A percentile compares a stretch with the other conserved stretches of the same genome.
Evolutionary conservation across 495 filamentous ascomycete species (phyloP).

Genomic region (Aspergillus mulundensis): DNA sequence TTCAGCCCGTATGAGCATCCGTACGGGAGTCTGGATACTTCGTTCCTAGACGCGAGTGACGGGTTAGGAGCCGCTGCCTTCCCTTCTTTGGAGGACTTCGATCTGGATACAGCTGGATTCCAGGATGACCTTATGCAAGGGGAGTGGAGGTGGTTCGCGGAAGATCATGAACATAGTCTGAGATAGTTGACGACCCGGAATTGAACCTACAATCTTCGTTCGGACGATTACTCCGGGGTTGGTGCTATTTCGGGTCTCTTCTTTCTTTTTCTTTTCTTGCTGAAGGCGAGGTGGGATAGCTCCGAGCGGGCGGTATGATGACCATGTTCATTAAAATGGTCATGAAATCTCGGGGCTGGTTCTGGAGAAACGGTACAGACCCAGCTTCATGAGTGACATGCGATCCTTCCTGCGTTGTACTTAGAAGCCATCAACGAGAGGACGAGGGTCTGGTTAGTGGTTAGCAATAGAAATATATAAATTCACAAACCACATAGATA

Average conservation of each 20-base stretch:
- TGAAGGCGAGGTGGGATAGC: no score
- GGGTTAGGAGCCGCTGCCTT: slow-evolving; percentile 5
- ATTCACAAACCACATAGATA: no score
- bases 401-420: no score
- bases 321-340: no score
- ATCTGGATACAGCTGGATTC: slow-evolving; percentile 4
- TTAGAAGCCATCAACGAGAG: no score
- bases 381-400: no score
- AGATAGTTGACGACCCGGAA: background rate
- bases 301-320: no score
- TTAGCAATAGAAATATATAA: no score
- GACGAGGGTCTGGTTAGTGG: no score
- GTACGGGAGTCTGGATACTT: background rate
- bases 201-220: background rate
- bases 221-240: no score
- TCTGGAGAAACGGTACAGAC: no score
- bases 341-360: no score
- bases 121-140: slow-evolving; percentile 11
- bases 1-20: slow-evolving; percentile 13
- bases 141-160: slow-evolving; percentile 20
- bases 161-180: slow-evolving; percentile 4
- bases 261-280: background rate
- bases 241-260: background rate
- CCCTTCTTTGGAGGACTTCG: slow-evolving; percentile 16
- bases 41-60: background rate